Percentiles rank a stretch among this genome's conserved stretches.
These are phyloP conservation scores for Kurtzmaniella natalensis DNA, from an alignment of 1,139 yeast species.

Conservation along the genomic window DNA sequence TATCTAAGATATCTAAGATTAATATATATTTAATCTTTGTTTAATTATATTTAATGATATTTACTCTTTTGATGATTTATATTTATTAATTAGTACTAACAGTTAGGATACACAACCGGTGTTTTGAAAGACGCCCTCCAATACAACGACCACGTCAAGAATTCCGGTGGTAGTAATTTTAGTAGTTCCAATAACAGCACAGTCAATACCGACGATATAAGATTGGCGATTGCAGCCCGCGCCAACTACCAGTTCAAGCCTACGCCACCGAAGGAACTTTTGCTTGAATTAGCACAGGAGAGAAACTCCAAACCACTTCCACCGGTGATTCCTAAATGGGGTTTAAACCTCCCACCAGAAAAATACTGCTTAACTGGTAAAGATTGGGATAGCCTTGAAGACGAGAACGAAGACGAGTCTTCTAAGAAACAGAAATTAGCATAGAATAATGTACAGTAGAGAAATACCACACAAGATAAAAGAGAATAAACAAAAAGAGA, in stretches of 20 bases:
- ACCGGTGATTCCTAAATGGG: conserved; percentile 88
- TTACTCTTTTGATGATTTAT: too few species aligned
- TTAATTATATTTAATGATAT: too few species aligned
- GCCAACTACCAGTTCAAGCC: conserved; percentile 95
- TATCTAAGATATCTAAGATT: too few species aligned
- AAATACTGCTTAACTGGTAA: conserved; percentile 88
- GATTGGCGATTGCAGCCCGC: conserved; percentile 89
- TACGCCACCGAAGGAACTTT: conserved; percentile 87
- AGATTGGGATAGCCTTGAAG: conserved; percentile 56
- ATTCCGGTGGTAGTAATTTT: conserved; percentile 27
- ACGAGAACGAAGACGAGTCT: conserved; percentile 24
- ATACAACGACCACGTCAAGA: conserved; percentile 77
- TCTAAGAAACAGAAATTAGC: conserved; percentile 5
- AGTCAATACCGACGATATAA: conserved; percentile 80
- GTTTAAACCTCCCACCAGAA: conserved; percentile 93
- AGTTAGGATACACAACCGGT: conserved; percentile 66
- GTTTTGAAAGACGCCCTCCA: conserved; percentile 84
- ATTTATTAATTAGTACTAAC: too few species aligned
- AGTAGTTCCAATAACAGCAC: conserved; percentile 41
- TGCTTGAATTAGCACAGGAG: conserved; percentile 88
- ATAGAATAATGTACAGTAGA: not conserved
- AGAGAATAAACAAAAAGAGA: too few species aligned
- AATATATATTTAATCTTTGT: too few species aligned
- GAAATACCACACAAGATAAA: not conserved
- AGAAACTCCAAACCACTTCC: conserved; percentile 88